A percentile compares a stretch with the other conserved stretches of the same genome.
These are phyloP conservation scores for Schizopora paradoxa DNA, from an alignment of 1,284 basidiomycete genomes.

Conservation along the genomic window DNA sequence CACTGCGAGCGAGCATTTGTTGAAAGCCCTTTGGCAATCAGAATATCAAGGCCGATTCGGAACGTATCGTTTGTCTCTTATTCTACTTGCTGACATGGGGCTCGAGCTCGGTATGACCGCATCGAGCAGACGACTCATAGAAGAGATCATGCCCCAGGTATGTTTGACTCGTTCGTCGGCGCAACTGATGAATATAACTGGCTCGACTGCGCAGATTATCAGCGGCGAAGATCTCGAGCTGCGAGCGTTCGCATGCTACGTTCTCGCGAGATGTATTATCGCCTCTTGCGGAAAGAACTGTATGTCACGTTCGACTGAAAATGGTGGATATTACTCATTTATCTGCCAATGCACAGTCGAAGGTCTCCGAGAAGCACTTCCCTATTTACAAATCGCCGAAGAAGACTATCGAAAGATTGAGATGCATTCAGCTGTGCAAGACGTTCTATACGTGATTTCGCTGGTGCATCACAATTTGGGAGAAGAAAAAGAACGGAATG, in stretches of 20 bases:
- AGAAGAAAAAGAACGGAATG: conserved; percentile 49
- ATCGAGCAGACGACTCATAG: conserved; percentile 54
- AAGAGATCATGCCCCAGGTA: conserved; percentile 77
- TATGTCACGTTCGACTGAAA: conserved; percentile 5
- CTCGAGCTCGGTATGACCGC: conserved; percentile 71
- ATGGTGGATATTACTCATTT: not conserved
- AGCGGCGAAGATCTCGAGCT: conserved; percentile 67
- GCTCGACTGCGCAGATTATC: conserved; percentile 58
- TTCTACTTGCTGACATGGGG: conserved; percentile 69
- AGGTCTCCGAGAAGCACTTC: conserved; percentile 50
- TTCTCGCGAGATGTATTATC: conserved; percentile 66
- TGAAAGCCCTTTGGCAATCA: conserved; percentile 70
- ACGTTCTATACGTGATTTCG: conserved; percentile 65
- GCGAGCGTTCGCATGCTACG: conserved; percentile 68
- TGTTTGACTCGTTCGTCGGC: conserved; percentile 15
- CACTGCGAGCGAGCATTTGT: conserved; percentile 54
- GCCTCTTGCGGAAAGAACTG: conserved; percentile 29
- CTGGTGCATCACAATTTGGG: conserved; percentile 67
- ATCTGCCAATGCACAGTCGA: conserved; percentile 26
- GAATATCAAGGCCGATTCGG: conserved; percentile 69
- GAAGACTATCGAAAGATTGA: conserved; percentile 53
- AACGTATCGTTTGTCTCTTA: conserved; percentile 59
- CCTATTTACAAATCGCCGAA: conserved; percentile 60
- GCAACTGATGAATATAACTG: conserved; percentile 1
- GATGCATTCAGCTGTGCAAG: conserved; percentile 51